Conservation (phyloP, 495 filamentous ascomycete species). For the Diplogelasinospora grovesii region DNA sequence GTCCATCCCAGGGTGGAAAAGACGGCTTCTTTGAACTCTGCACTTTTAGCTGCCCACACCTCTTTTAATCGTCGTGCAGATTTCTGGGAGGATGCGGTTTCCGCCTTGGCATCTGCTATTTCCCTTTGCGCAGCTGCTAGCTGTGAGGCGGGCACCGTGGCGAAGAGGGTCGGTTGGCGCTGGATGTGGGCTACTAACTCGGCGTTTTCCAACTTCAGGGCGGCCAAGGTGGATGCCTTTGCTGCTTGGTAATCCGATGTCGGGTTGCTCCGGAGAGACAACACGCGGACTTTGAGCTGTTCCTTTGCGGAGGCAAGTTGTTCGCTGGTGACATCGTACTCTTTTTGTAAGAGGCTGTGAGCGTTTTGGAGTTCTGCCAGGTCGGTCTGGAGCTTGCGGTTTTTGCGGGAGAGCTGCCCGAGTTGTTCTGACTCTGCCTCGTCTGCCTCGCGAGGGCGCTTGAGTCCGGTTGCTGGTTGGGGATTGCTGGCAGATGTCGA, state of each 20-base stretch:
- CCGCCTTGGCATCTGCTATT: conserved; percentile 61
- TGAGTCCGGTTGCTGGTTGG: conserved; percentile 35
- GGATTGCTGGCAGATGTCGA: conserved; percentile 21
- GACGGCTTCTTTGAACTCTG: conserved; percentile 91
- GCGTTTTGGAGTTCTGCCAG: conserved; percentile 60
- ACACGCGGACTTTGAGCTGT: conserved; percentile 71
- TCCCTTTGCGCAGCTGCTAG: conserved; percentile 68
- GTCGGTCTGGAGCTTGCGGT: conserved; percentile 75
- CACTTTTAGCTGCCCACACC: conserved; percentile 80
- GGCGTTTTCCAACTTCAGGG: conserved; percentile 75
- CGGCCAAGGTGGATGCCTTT: conserved; percentile 68
- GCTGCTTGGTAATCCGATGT: conserved; percentile 75
- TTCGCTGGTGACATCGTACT: conserved; percentile 62
- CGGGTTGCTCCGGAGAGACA: conserved; percentile 84
- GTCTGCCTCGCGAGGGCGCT: conserved; percentile 46
- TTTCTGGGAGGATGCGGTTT: conserved; percentile 79
- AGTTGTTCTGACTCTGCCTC: conserved; percentile 68
- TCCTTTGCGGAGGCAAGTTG: conserved; percentile 67
- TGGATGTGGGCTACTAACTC: conserved; percentile 75
- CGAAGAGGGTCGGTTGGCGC: conserved; percentile 32
- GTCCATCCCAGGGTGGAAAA: conserved; percentile 85
- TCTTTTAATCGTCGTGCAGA: conserved; percentile 76
- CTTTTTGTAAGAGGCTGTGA: conserved; percentile 60
- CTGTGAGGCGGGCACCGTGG: conserved; percentile 65
- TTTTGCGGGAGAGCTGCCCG: conserved; percentile 77